Evolutionary conservation across 805 yeast genomes (phyloP).

Genomic region (Kodamaea lidongshanica): DNA sequence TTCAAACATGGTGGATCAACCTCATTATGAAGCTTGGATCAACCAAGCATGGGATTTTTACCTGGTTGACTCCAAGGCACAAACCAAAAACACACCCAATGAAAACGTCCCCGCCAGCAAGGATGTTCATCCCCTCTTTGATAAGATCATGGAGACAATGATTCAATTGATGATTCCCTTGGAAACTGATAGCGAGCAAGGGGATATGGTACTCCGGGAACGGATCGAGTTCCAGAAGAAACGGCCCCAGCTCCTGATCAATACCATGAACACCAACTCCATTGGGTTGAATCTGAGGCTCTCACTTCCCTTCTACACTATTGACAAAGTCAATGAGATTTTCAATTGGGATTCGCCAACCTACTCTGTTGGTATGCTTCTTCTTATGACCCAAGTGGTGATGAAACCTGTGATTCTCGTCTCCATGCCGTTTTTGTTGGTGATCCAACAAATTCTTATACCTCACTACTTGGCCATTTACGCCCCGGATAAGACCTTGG

Average conservation of each 20-base stretch:
- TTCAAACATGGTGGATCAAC: too few relatives aligned
- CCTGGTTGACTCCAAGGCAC: too few relatives aligned
- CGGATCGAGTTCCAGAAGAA: slow-evolving; percentile 55
- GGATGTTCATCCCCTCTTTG: slow-evolving; percentile 36
- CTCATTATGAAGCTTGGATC: slow-evolving; percentile 2
- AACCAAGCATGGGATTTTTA: slow-evolving; percentile 2
- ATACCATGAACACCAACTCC: slow-evolving; percentile 61
- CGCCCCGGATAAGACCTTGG: slow-evolving; percentile 47
- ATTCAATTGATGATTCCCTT: slow-evolving; percentile 70
- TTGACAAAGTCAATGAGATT: slow-evolving; percentile 51
- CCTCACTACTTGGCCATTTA: slow-evolving; percentile 62
- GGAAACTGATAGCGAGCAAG: slow-evolving; percentile 36
- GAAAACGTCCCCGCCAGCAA: slow-evolving; percentile 1
- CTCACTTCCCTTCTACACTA: slow-evolving; percentile 52
- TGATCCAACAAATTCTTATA: slow-evolving; percentile 51
- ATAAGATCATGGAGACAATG: slow-evolving; percentile 66
- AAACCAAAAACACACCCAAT: neutral
- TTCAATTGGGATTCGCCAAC: slow-evolving; percentile 61
- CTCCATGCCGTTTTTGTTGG: slow-evolving; percentile 48
- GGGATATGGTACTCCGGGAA: slow-evolving; percentile 37
- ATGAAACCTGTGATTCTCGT: slow-evolving; percentile 55
- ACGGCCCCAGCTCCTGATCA: slow-evolving; percentile 67
- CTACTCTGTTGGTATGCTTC: slow-evolving; percentile 52
- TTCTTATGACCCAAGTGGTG: slow-evolving; percentile 46
- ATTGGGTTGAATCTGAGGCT: slow-evolving; percentile 57